A percentile compares a stretch with the other conserved stretches of the same genome.
phyloP scores from a whole-genome alignment of 176 grass and related monocot genomes.

The Triticum urartu region DNA sequence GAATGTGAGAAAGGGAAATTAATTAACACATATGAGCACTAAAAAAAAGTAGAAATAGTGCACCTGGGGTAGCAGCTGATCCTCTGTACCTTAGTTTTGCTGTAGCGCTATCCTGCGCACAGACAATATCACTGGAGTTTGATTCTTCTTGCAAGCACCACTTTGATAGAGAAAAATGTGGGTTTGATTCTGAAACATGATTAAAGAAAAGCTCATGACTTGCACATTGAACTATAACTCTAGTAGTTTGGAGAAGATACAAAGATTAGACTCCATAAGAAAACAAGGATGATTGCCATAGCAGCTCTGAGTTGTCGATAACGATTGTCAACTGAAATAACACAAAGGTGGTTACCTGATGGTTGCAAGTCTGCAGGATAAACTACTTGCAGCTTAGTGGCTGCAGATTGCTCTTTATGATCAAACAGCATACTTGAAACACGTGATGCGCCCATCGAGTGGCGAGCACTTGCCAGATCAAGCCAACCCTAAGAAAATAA shows the following conservation, averaged over 20 bases:
- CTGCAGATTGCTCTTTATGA: slow-evolving; percentile 81
- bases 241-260: not conserved
- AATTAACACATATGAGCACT: slow-evolving; percentile 12
- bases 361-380: slow-evolving; percentile 25
- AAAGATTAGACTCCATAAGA: not conserved
- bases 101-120: slow-evolving; percentile 15
- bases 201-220: slow-evolving; percentile 4
- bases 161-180: slow-evolving; percentile 64
- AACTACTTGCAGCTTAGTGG: slow-evolving; percentile 64
- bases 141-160: slow-evolving; percentile 55
- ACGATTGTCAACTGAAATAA: not conserved
- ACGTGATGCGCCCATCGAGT: slow-evolving; percentile 77
- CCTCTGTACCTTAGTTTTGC: slow-evolving; percentile 65
- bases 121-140: slow-evolving; percentile 12
- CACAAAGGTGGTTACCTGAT: slow-evolving; percentile 46
- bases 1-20: slow-evolving; percentile 7
- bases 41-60: slow-evolving; percentile 31
- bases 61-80: slow-evolving; percentile 34
- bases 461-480: slow-evolving; percentile 82
- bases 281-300: not conserved
- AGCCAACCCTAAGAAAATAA: slow-evolving; percentile 77
- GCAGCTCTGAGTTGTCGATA: not conserved
- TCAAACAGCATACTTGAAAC: slow-evolving; percentile 71
- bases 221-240: not conserved
- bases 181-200: slow-evolving; percentile 49